A percentile compares a stretch with the other conserved stretches of the same genome.
These are phyloP conservation scores for Paramecium sexaurelia DNA, from an alignment of 73 alveolate species.

Conservation along the genomic window DNA sequence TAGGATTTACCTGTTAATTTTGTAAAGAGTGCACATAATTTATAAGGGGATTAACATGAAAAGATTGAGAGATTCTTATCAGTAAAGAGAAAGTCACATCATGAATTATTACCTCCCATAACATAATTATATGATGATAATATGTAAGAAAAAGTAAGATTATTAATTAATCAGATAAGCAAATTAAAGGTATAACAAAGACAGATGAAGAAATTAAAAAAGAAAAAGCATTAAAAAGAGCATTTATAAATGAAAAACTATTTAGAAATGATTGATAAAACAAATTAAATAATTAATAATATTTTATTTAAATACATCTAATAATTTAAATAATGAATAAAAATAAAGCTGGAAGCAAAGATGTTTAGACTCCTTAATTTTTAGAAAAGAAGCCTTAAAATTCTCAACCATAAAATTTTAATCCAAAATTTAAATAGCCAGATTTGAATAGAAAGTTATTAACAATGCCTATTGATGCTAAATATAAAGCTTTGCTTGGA, in stretches of 20 bases:
- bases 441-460: slow-evolving; percentile 23
- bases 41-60: background rate
- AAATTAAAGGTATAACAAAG: background rate
- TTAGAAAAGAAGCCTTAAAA: background rate
- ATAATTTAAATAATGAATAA: background rate
- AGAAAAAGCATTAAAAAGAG: background rate
- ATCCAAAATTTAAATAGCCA: background rate
- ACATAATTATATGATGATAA: slow-evolving; percentile 74
- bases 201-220: background rate
- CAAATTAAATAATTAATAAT: background rate
- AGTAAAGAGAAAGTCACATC: slow-evolving; percentile 76
- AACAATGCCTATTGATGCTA: background rate
- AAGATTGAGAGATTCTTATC: slow-evolving; percentile 67
- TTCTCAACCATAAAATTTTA: background rate
- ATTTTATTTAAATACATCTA: background rate
- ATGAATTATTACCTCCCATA: slow-evolving; percentile 71
- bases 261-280: background rate
- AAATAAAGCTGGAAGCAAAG: background rate
- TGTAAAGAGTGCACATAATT: slow-evolving; percentile 69
- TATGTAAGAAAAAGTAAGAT: slow-evolving; percentile 12
- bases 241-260: background rate
- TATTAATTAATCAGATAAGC: background rate
- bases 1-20: slow-evolving; percentile 71
- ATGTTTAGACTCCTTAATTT: slow-evolving; percentile 11
- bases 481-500: background rate